Base-by-base conservation (phyloP, 2,329 filamentous ascomycete genomes). In the Chaetomiaceae sp. region DNA sequence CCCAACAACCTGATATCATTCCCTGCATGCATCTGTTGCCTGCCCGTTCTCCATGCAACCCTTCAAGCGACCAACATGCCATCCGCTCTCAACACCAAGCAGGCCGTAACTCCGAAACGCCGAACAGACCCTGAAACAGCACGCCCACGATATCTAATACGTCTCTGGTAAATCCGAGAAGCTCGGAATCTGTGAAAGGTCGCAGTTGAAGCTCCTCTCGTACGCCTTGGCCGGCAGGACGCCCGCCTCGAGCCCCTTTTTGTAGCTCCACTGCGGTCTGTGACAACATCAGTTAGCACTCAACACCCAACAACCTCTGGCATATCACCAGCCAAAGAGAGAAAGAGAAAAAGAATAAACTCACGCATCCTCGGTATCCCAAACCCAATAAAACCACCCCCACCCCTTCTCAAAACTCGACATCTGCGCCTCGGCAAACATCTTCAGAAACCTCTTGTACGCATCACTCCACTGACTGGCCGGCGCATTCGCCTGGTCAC, bases 321-420 rank as follows among this genome's bases (percentile, higher is more conserved):
- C n/a, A 9, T 27, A 31, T 11, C 27, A 12, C 14, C 27, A 31
- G 9, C 8, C 27, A 4, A 5, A 47, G 15, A 3, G 4, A n/a
- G 20, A 27, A n/a, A 17, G 11, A 34, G 14, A 6, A 34, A 5
- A 8, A 44, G 19, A 44, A 31, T 7, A 37, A 17, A 64, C 63
- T 60, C 40, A 64, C 64, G 61, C 63, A 55, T 53, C 48, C 75
- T 97, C 92, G 27, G 92, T 96, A 72, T 91, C 83, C 92, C 94
- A 69, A 95, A 31, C 97, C 94, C 94, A 99, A 73, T 99, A 99
- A 74, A 95, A 96, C 94, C 94, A 99, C 45, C 94, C 94, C 86
- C 88, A 94, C 6, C 89, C 90, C 59, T 86, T 84, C 71, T 97
- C 92, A 66, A 97, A 99, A 55, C 85, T 89, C 63, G 86, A 79